Base-by-base conservation (phyloP, 2,329 filamentous ascomycete genomes). In the Neopestalotiopsis sp. region DNA sequence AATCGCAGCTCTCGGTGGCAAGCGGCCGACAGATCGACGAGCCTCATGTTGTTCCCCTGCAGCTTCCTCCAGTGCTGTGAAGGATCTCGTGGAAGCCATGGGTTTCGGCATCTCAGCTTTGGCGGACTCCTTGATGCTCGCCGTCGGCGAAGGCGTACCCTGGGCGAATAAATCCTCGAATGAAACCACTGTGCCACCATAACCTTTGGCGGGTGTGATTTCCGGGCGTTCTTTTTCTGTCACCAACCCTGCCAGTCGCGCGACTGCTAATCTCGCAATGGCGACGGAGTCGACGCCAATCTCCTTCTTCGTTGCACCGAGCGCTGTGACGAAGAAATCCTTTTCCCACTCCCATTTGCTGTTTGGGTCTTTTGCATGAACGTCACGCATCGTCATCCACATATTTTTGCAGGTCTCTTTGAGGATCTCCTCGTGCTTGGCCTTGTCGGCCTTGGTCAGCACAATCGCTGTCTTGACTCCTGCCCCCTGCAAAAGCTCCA, bases 391-490 rank as follows among this genome's bases (percentile, higher is more conserved):
- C 34, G 64, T 72, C 10, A 80, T 78, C 71, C 71, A 75, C 17
- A 76, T n/a, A 66, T 72, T 73, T 59, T n/a, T 68, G 70, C 74
- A 78, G 1, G 75, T 78, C 30, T 72, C 68, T 17, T 71, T 73
- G 14, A 78, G 61, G 9, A 73, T 68, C 32, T 74, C 73, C 65
- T 76, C 34, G 30, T 71, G 74, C 73, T 75, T 78, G 61, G 73
- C 76, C 74, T 88, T 89, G 73, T 90, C 88, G 14, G 84, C 86
- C 77, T 89, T 89, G 12, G 88, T 90, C 63, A 90, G 75, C 4
- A 89, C 82, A 1, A 89, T 82, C 6, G 83, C 74, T 1, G 86
- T 87, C 65, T 80, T 79, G 38, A 85, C 80, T 10, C 81, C 81
- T 3, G 81, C 79, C 63, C 82, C 77, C 64, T 84, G 79, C 71